Percentiles rank a stretch among this genome's conserved stretches.
Conservation (phyloP, 192 early-diverging fungal species). For the Entomortierella chlamydospora region DNA sequence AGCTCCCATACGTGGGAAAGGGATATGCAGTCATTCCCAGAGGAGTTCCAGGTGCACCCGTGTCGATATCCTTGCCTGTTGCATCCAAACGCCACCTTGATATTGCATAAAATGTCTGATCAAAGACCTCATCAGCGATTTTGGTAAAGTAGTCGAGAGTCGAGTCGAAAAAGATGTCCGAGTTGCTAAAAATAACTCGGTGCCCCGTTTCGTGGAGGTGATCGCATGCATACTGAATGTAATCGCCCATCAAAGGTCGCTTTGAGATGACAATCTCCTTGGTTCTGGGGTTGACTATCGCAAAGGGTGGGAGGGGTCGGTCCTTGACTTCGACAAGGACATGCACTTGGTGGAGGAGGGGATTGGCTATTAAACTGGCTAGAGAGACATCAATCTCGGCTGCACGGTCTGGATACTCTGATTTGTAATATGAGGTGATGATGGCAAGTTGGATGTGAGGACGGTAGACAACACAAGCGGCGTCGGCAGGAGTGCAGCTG, state of each 20-base stretch:
- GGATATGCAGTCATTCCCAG: conserved; percentile 14
- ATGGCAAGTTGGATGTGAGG: conserved; percentile 1
- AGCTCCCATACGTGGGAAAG: conserved; percentile 6
- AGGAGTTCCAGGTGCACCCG: too few species aligned
- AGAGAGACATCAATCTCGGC: conserved; percentile 13
- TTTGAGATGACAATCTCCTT: not conserved
- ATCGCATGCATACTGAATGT: conserved; percentile 18
- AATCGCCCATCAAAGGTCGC: conserved; percentile 25
- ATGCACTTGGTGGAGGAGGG: conserved; percentile 10
- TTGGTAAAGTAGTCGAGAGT: conserved; percentile 21
- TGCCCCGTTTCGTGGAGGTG: conserved; percentile 1
- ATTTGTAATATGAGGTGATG: conserved; percentile 20
- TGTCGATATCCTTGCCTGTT: too few species aligned
- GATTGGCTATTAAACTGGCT: conserved; percentile 10
- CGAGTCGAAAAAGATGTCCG: conserved; percentile 21
- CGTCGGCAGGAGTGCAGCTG: not conserved
- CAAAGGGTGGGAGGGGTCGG: conserved; percentile 9
- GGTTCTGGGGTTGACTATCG: not conserved
- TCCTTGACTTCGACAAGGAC: conserved; percentile 17
- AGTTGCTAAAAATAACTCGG: conserved; percentile 10
- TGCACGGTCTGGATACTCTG: not conserved
- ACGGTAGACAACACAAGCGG: conserved; percentile 1
- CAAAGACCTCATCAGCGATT: not conserved
- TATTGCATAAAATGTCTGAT: conserved; percentile 16
- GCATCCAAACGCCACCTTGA: conserved; percentile 9